These are phyloP conservation scores for Boletus reticulatus DNA, from an alignment of 768 basidiomycete species.

Conservation along the genomic window DNA sequence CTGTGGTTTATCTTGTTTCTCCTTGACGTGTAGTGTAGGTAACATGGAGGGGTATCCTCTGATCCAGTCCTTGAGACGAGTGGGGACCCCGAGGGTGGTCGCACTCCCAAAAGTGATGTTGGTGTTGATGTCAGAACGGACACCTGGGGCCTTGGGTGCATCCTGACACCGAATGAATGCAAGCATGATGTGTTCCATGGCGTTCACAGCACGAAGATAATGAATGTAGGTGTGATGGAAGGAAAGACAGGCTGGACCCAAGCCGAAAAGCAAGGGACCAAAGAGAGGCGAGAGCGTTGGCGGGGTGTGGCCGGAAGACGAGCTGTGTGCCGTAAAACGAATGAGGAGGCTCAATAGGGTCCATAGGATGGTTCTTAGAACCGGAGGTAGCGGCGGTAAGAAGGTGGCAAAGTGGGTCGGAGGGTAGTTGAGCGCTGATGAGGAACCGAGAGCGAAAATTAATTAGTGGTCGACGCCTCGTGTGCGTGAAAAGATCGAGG, in stretches of 20 bases:
- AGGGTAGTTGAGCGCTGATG: slow-evolving; percentile 59
- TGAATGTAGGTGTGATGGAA: slow-evolving; percentile 59
- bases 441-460: slow-evolving; percentile 18
- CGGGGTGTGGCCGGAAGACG: slow-evolving; percentile 86
- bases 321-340: slow-evolving; percentile 79
- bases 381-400: slow-evolving; percentile 49
- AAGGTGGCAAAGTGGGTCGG: slow-evolving; percentile 71
- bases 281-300: slow-evolving; percentile 88
- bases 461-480: slow-evolving; percentile 21
- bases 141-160: slow-evolving; percentile 39
- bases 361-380: slow-evolving; percentile 57
- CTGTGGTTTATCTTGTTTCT: slow-evolving; percentile 50
- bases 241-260: slow-evolving; percentile 50
- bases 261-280: slow-evolving; percentile 85
- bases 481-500: slow-evolving; percentile 21
- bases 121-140: slow-evolving; percentile 29
- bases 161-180: slow-evolving; percentile 86
- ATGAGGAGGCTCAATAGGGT: slow-evolving; percentile 79
- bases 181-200: slow-evolving; percentile 91
- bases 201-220: slow-evolving; percentile 81
- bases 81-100: slow-evolving; percentile 68
- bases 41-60: slow-evolving; percentile 85
- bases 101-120: slow-evolving; percentile 45
- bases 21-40: slow-evolving; percentile 52
- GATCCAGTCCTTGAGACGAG: slow-evolving; percentile 89